Evolutionary conservation across 1,139 yeast species (phyloP).

Genomic region (Yamadazyma epiphylla): DNA sequence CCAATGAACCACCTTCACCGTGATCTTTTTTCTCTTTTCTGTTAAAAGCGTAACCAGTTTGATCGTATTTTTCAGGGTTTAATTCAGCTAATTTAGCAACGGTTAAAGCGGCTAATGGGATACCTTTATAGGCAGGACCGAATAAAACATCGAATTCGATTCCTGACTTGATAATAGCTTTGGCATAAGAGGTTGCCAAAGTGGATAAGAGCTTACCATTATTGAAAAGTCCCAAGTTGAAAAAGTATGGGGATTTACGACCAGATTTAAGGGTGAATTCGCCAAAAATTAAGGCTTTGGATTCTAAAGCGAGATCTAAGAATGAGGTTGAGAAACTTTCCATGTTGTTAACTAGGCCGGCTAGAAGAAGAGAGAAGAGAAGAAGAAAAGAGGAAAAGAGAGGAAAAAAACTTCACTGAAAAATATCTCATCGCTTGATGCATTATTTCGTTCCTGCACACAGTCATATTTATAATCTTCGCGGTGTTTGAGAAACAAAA

Average conservation of each 20-base stretch:
- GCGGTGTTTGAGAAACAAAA: too few relatives aligned
- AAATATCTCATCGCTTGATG: too few relatives aligned
- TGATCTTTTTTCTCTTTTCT: slow-evolving; percentile 95
- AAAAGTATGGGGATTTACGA: slow-evolving; percentile 91
- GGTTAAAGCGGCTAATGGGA: slow-evolving; percentile 90
- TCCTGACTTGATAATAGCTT: slow-evolving; percentile 75
- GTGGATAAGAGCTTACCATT: slow-evolving; percentile 75
- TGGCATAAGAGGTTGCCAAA: slow-evolving; percentile 85
- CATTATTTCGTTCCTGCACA: too few relatives aligned
- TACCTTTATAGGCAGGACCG: slow-evolving; percentile 98
- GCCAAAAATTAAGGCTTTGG: slow-evolving; percentile 83
- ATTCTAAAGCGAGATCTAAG: slow-evolving; percentile 75
- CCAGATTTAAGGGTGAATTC: slow-evolving; percentile 88
- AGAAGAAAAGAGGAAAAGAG: slow-evolving; percentile 6
- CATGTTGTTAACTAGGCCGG: slow-evolving; percentile 14
- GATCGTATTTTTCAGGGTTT: slow-evolving; percentile 68
- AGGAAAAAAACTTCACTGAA: slow-evolving; percentile 5
- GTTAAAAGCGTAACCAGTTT: slow-evolving; percentile 70
- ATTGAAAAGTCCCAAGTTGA: slow-evolving; percentile 87
- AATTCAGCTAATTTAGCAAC: slow-evolving; percentile 89
- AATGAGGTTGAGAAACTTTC: slow-evolving; percentile 57
- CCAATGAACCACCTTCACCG: slow-evolving; percentile 96
- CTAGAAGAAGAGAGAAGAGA: slow-evolving; percentile 7
- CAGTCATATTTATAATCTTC: too few relatives aligned
- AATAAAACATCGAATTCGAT: slow-evolving; percentile 85